Evolutionary conservation across 2,329 filamentous ascomycete genomes (phyloP).

Genomic region (Xylariaceae sp.): DNA sequence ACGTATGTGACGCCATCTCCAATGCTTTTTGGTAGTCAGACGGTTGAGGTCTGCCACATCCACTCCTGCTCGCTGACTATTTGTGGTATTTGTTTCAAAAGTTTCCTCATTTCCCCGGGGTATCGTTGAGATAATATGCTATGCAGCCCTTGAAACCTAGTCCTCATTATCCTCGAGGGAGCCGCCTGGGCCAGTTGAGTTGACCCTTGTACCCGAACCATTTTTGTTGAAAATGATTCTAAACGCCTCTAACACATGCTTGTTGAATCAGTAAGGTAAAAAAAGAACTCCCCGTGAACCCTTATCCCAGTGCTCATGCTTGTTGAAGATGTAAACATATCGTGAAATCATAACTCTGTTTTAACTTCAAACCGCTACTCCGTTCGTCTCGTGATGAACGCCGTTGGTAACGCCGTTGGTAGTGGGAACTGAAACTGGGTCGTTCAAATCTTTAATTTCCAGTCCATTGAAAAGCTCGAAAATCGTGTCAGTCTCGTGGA

Average conservation of each 20-base stretch:
- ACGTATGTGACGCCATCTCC: not conserved
- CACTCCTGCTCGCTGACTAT: conserved; percentile 4
- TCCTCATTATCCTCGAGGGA: conserved; percentile 22
- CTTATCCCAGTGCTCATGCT: too few species aligned
- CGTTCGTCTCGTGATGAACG: conserved; percentile 25
- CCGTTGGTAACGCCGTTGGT: conserved; percentile 28
- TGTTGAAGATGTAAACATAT: conserved; percentile 34
- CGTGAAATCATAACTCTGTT: conserved; percentile 32
- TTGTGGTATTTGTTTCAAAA: conserved; percentile 9
- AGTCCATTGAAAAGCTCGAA: conserved; percentile 84
- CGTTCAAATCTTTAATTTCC: conserved; percentile 61
- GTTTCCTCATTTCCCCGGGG: conserved; percentile 28
- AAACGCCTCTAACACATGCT: conserved; percentile 31
- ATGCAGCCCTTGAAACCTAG: conserved; percentile 30
- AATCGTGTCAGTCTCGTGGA: conserved; percentile 77
- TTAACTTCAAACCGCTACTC: conserved; percentile 20
- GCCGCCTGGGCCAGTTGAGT: conserved; percentile 13
- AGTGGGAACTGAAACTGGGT: conserved; percentile 24
- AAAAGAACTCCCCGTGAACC: too few species aligned
- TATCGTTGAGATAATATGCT: conserved; percentile 42
- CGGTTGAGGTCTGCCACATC: conserved; percentile 19
- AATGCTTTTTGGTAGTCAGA: conserved; percentile 11
- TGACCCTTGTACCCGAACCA: conserved; percentile 24
- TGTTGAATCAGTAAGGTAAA: conserved; percentile 30
- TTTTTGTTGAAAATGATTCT: conserved; percentile 34